Percentiles rank a stretch among this genome's conserved stretches.
These are phyloP conservation scores for Thuja plicata DNA, from an alignment of 83 land plant genomes.

Conservation along the genomic window DNA sequence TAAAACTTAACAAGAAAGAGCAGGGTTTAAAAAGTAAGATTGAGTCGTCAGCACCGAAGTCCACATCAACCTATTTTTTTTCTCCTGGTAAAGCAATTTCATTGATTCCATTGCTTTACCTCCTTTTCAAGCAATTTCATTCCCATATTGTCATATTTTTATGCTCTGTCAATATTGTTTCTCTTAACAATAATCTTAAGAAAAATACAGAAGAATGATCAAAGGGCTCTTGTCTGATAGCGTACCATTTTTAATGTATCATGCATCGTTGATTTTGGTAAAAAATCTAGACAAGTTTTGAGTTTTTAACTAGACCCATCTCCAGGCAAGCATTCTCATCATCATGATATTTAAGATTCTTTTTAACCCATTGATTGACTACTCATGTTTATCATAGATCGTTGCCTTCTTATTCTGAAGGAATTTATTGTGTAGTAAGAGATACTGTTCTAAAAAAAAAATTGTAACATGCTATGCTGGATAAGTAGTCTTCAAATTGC, in stretches of 20 bases:
- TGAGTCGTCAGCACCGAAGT: background rate
- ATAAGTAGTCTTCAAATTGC: background rate
- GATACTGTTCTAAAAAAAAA: background rate
- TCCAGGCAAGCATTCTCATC: background rate
- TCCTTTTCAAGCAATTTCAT: background rate
- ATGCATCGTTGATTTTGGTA: background rate
- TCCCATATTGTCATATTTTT: background rate
- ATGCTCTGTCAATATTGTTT: background rate
- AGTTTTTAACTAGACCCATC: too few relatives aligned
- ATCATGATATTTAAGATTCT: background rate
- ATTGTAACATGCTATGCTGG: background rate
- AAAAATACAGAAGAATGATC: background rate
- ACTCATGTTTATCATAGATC: background rate
- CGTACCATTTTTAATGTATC: background rate
- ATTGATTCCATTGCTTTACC: background rate
- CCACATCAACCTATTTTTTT: background rate
- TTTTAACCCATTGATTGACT: background rate
- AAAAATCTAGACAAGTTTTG: background rate
- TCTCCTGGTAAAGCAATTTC: background rate
- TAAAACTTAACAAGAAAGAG: too few relatives aligned
- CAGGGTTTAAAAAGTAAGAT: background rate
- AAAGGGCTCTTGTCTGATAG: background rate
- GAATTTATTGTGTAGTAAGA: background rate
- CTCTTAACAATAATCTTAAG: background rate
- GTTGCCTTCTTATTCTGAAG: background rate